Base-by-base conservation (phyloP, 257 asterid genomes). In the Scutellaria minor region DNA sequence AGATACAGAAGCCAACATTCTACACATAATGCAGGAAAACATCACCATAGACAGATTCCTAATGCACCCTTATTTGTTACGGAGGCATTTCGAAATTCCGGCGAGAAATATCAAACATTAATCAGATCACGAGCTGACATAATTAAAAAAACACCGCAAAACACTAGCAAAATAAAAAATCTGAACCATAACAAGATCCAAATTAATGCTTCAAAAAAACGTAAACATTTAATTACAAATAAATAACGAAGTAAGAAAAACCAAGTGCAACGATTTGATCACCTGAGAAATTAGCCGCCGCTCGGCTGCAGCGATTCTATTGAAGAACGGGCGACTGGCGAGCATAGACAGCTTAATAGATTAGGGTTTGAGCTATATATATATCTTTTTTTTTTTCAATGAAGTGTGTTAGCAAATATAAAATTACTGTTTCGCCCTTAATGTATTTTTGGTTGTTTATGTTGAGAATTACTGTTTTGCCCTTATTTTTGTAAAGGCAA, bases 41-140 rank as follows among this genome's bases (percentile, higher is more conserved):
- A 56, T 56, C 27, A n/a, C 62, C 41, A 9, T 12, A 56, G 62
- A 9, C 6, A 56, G 62, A 56, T 56, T 10, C 62, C 35, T 12
- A 35, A 24, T 7, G 41, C 62, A 7, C 15, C 2, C 15, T 9
- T 56, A 56, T 4, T 56, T 9, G 9, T 56, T 12, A 20, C 2
- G n/a, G 14, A 24, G 37, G 37, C 3, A 24, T 56, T 9, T 10
- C 13, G 0, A 24, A 56, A 27, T 11, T 31, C 37, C 37, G 37
- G 37, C 41, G 11, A 7, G 27, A 10, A 10, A 1, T 9, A 22
- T 24, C 41, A 27, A 22, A 3, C 37, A 31, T 40, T 9, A 13
- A 56, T 56, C 1, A 56, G 13, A 24, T 56, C 62, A 56, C 62
- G 35, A 9, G 62, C 62, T 56, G 41, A 56, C 62, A 56, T n/a